phyloP scores from a whole-genome alignment of 2,329 filamentous ascomycete genomes.

The Xylaria sp. region DNA sequence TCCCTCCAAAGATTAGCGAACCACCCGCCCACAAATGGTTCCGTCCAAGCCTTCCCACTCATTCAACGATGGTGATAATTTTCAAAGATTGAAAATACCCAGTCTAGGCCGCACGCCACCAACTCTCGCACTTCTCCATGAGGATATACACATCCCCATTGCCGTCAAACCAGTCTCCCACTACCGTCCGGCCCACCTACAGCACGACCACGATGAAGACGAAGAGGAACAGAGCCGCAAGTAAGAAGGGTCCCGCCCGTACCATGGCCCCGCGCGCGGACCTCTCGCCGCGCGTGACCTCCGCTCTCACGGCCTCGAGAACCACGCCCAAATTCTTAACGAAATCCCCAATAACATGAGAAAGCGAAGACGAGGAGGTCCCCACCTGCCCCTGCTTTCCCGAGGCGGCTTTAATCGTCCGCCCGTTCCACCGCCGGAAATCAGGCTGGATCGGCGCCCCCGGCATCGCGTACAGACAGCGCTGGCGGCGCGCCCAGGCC shows the following conservation, averaged over 20 bases:
- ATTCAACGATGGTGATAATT: not conserved
- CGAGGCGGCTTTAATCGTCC: not conserved
- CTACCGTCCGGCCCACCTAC: not conserved
- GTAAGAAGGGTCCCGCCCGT: not conserved
- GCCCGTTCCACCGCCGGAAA: not conserved
- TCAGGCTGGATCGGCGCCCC: not conserved
- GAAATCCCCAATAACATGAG: not conserved
- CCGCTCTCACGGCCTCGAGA: not conserved
- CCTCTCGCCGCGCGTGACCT: not conserved
- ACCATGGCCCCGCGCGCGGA: not conserved
- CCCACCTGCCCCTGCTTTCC: not conserved
- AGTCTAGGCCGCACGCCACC: not conserved
- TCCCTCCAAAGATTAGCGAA: not conserved
- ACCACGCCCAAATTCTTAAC: no score
- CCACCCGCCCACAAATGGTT: not conserved
- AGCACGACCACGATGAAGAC: not conserved
- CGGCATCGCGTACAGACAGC: not conserved
- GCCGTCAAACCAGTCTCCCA: not conserved
- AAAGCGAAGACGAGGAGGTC: not conserved
- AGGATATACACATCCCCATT: not conserved
- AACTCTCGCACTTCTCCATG: not conserved
- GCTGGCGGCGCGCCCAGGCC: conserved; percentile 10
- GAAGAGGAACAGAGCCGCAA: not conserved
- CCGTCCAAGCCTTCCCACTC: not conserved
- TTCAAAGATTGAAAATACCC: not conserved